Evolutionary conservation across 768 basidiomycete genomes (phyloP).

Genomic region (Psilocybe azurescens): DNA sequence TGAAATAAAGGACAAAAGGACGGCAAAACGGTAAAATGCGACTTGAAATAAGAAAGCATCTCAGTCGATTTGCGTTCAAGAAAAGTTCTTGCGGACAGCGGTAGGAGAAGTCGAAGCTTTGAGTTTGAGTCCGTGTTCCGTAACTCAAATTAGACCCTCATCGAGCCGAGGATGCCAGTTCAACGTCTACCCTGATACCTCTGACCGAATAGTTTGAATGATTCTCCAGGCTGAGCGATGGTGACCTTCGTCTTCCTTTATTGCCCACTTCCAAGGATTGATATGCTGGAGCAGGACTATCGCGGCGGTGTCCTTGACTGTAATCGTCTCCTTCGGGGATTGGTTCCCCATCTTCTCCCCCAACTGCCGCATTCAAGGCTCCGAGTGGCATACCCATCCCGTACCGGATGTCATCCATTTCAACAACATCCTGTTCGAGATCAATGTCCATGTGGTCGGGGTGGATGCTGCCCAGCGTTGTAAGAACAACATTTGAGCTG

Average conservation of each 20-base stretch:
- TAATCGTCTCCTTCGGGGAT: slow-evolving; percentile 47
- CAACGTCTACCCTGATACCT: slow-evolving; percentile 66
- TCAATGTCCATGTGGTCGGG: slow-evolving; percentile 54
- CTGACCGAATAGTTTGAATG: slow-evolving; percentile 28
- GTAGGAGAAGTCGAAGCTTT: neutral
- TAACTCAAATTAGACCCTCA: too few relatives aligned
- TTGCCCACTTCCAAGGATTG: slow-evolving; percentile 56
- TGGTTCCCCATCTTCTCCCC: slow-evolving; percentile 60
- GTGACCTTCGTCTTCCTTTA: slow-evolving; percentile 26
- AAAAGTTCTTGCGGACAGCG: neutral
- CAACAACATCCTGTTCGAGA: slow-evolving; percentile 56
- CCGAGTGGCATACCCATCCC: slow-evolving; percentile 57
- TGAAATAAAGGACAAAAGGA: slow-evolving; percentile 1
- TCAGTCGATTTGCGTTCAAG: neutral
- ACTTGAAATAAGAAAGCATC: neutral
- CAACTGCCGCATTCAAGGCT: slow-evolving; percentile 52
- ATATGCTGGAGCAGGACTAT: slow-evolving; percentile 62
- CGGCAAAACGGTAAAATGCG: neutral
- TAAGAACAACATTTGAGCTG: slow-evolving; percentile 66
- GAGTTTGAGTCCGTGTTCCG: too few relatives aligned
- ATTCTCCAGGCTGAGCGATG: slow-evolving; percentile 24
- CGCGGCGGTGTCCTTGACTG: slow-evolving; percentile 40
- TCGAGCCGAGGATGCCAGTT: slow-evolving; percentile 60
- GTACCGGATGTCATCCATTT: slow-evolving; percentile 62
- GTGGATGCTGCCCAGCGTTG: slow-evolving; percentile 65